Percentiles rank a stretch among this genome's conserved stretches.
These are phyloP conservation scores for Naganishia randhawae DNA, from an alignment of 768 basidiomycete species.

Conservation along the genomic window DNA sequence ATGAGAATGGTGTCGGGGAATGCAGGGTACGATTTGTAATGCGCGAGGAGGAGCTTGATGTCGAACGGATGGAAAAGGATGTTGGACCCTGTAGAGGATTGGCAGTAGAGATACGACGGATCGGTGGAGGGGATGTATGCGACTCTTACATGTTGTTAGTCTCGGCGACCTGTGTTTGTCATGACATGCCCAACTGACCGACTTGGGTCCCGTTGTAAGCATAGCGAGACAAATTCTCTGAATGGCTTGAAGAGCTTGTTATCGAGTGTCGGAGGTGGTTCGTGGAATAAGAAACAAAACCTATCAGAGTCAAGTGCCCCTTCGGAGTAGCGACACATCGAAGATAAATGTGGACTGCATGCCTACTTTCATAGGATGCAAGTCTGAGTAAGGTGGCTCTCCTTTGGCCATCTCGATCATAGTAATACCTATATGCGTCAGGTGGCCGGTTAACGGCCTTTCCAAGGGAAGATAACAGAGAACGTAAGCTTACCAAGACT, in stretches of 20 bases:
- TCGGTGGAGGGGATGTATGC: conserved; percentile 68
- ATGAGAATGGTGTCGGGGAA: conserved; percentile 75
- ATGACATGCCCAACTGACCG: conserved; percentile 68
- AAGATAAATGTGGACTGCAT: neutral
- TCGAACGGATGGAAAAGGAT: conserved; percentile 93
- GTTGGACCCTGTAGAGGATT: conserved; percentile 82
- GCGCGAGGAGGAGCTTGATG: conserved; percentile 82
- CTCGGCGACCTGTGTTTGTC: too few species aligned
- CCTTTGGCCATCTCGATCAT: conserved; percentile 96
- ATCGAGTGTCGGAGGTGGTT: conserved; percentile 86
- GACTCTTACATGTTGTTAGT: too few species aligned
- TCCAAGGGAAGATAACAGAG: neutral
- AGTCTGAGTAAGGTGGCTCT: conserved; percentile 94
- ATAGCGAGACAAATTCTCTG: conserved; percentile 86
- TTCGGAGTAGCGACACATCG: neutral
- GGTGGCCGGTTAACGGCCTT: neutral
- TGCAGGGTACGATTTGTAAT: conserved; percentile 66
- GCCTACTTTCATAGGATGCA: conserved; percentile 96
- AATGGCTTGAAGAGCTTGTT: conserved; percentile 87
- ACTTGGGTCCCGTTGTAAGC: conserved; percentile 91
- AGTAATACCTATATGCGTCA: conserved; percentile 55
- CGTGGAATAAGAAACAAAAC: conserved; percentile 97
- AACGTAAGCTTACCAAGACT: conserved; percentile 61
- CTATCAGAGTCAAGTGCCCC: conserved; percentile 53
- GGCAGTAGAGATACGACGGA: conserved; percentile 92